Conservation (phyloP, 2,329 filamentous ascomycete genomes). For the Coniochaeta prunicola region DNA sequence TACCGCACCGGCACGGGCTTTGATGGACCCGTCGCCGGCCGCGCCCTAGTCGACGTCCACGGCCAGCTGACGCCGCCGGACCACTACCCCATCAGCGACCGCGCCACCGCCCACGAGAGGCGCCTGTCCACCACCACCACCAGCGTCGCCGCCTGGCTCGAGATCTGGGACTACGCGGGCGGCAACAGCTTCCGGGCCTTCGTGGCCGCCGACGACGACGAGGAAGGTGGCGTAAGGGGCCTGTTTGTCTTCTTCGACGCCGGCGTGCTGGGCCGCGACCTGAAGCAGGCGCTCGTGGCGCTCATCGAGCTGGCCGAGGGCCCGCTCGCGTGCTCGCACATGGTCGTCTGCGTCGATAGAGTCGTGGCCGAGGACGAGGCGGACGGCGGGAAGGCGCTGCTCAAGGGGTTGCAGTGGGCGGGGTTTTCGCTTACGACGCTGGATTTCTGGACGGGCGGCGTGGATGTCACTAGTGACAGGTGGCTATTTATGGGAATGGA, state of each 20-base stretch:
- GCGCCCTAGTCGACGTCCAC: constrained; percentile 3
- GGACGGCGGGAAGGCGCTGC: constrained; percentile 57
- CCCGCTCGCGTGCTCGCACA: constrained; percentile 66
- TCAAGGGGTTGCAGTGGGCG: constrained; percentile 86
- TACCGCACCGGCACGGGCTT: constrained; percentile 10
- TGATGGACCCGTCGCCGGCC: constrained; percentile 5
- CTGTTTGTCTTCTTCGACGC: constrained; percentile 84
- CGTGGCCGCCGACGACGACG: constrained; percentile 61
- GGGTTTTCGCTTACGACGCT: constrained; percentile 80
- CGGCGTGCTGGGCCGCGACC: constrained; percentile 62
- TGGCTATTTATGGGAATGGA: constrained; percentile 92
- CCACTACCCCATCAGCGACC: constrained; percentile 25
- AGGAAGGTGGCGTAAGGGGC: constrained; percentile 49
- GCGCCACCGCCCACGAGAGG: not conserved
- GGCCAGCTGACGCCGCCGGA: constrained; percentile 43
- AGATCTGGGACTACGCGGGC: constrained; percentile 80
- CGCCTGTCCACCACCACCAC: constrained; percentile 14
- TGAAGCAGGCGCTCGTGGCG: constrained; percentile 89
- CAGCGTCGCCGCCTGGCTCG: constrained; percentile 56
- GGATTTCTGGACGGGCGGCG: constrained; percentile 61
- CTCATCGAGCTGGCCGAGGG: constrained; percentile 80
- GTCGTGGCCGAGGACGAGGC: constrained; percentile 52
- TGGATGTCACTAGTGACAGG: constrained; percentile 62
- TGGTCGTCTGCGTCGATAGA: constrained; percentile 78
- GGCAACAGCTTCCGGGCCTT: constrained; percentile 84